A percentile compares a stretch with the other conserved stretches of the same genome.
These are phyloP conservation scores for Ehretia macrophylla DNA, from an alignment of 257 asterid genomes.

Conservation along the genomic window DNA sequence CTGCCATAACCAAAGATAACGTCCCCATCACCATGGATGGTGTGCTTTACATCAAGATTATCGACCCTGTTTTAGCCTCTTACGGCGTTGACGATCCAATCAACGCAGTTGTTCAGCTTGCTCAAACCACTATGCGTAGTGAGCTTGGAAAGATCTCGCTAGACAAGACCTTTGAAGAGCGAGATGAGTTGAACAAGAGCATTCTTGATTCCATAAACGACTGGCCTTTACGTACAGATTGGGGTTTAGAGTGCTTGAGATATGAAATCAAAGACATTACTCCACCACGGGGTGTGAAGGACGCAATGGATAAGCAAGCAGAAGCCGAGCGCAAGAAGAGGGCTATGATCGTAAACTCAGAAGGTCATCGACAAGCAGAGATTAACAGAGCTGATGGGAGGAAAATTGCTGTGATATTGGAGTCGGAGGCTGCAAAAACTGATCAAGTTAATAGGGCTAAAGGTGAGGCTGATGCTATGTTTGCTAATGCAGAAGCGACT, in stretches of 20 bases:
- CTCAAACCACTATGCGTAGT: no score
- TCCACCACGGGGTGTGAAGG: neutral
- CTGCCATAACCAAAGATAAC: slow-evolving; percentile 10
- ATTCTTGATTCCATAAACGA: slow-evolving; percentile 10
- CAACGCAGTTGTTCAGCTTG: slow-evolving; percentile 10
- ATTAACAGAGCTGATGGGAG: slow-evolving; percentile 14
- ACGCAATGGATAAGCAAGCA: slow-evolving; percentile 9
- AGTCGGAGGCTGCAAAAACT: slow-evolving; percentile 11
- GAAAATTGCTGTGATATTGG: slow-evolving; percentile 11
- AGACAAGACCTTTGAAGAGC: slow-evolving; percentile 10
- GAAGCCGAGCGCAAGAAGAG: slow-evolving; percentile 16
- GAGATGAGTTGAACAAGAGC: slow-evolving; percentile 7
- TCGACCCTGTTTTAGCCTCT: slow-evolving; percentile 10
- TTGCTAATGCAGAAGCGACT: slow-evolving; percentile 4
- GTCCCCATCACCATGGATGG: slow-evolving; percentile 18
- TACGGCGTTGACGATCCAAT: slow-evolving; percentile 11
- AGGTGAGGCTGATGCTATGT: slow-evolving; percentile 14
- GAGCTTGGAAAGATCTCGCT: slow-evolving; percentile 14
- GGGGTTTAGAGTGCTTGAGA: slow-evolving; percentile 11
- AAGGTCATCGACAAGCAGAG: slow-evolving; percentile 4
- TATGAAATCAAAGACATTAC: slow-evolving; percentile 13
- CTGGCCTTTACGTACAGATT: slow-evolving; percentile 15
- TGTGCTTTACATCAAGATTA: slow-evolving; percentile 6
- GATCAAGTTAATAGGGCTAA: slow-evolving; percentile 16
- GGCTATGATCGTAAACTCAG: slow-evolving; percentile 1